Percentiles rank a stretch among this genome's conserved stretches.
Evolutionary conservation across 2,329 filamentous ascomycete genomes (phyloP).

Genomic region (Curvularia verruculosa): DNA sequence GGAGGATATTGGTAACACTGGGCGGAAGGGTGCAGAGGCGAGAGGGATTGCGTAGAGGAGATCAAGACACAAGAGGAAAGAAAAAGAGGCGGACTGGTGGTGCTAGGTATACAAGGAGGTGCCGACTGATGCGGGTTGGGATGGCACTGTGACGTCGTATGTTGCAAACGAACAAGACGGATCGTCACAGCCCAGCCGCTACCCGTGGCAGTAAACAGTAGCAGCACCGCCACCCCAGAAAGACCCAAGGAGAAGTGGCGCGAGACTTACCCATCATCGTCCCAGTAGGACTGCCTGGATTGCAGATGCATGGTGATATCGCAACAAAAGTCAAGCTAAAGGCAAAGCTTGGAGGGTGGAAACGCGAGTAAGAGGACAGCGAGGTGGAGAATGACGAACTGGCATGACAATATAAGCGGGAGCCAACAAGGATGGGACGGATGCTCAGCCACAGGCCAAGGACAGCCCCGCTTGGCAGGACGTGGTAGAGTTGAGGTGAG

Average conservation of each 20-base stretch:
- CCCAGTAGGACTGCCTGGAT: constrained; percentile 26
- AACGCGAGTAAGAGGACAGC: constrained; percentile 7
- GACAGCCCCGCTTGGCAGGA: background rate
- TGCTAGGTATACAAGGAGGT: background rate
- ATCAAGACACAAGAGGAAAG: background rate
- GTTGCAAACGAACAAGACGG: constrained; percentile 8
- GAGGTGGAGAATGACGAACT: constrained; percentile 13
- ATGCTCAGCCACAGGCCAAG: constrained; percentile 25
- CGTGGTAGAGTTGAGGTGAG: background rate
- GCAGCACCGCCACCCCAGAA: constrained; percentile 10
- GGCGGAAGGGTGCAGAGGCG: background rate
- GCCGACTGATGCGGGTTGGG: constrained; percentile 7
- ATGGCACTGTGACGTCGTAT: constrained; percentile 17
- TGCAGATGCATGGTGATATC: constrained; percentile 24
- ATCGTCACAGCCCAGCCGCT: constrained; percentile 1
- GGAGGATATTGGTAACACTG: background rate
- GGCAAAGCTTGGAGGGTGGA: constrained; percentile 8
- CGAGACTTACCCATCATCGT: constrained; percentile 29
- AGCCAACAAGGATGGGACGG: constrained; percentile 15
- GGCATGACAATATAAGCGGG: constrained; percentile 16
- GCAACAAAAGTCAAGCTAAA: background rate
- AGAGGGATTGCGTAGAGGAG: background rate
- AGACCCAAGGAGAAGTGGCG: background rate
- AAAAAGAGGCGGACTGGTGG: background rate
- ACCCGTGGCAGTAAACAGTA: background rate